Base-by-base conservation (phyloP, 1,284 basidiomycete species). In the Fomes fomentarius region DNA sequence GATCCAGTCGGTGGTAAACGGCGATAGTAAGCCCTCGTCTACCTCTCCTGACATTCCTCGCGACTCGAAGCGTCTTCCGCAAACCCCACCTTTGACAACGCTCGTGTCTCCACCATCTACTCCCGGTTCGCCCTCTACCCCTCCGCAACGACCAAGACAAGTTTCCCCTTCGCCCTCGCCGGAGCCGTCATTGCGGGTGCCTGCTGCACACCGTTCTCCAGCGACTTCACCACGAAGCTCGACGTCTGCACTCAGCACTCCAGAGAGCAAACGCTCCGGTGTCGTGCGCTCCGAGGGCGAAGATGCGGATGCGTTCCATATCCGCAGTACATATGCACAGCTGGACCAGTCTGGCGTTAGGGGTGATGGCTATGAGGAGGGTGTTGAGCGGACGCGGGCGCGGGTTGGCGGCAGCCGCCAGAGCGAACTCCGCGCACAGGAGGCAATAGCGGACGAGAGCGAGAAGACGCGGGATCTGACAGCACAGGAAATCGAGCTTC, bases 331-430 rank as follows among this genome's bases (percentile, higher is more conserved):
- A 0, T 96, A 97, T 67, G 94, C 94, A 0, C 82, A 91, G 56
- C 79, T 97, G 14, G 93, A 96, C 41, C 73, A 81, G 9, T 82
- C 82, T 43, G 94, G 94, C 19, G 94, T 97, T 26, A 90, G 86
- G 66, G 94, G 94, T 3, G 94, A 97, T 69, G 94, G 94, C 0
- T 93, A 88, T 73, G 89, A 91, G 62, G 93, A 96, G 62, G 94
- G 94, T 33, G 80, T 94, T 14, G 94, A 97, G 74, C 84, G 93
- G 37, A 97, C 94, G n/a, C 82, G 94, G 52, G 93, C 93, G n/a
- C 83, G 90, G 46, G 76, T 89, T 45, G 83, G 84, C 42, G 72
- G 70, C 24, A 87, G 81, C 66, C 75, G 82, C 60, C 76, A 75
- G 19, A 86, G 82, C 66, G 84, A 85, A 57, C 64, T 83, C 39